phyloP scores from a whole-genome alignment of 1,139 yeast genomes.

The Geotrichum candidum region DNA sequence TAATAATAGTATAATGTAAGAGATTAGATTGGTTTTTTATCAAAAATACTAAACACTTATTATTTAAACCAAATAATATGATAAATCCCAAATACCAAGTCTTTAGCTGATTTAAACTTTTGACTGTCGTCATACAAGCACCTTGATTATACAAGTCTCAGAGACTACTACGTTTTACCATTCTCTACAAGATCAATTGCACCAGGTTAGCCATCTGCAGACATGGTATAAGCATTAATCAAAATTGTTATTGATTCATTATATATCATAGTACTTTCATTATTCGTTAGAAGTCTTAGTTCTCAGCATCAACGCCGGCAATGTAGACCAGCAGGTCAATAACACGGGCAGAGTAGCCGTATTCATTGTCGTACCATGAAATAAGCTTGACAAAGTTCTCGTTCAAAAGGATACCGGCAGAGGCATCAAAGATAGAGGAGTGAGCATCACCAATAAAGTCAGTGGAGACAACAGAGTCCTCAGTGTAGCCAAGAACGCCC shows the following conservation, averaged over 20 bases:
- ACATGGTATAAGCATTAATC: not conserved
- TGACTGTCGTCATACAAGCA: too few species aligned
- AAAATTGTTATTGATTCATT: not conserved
- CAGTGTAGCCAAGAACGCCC: conserved; percentile 79
- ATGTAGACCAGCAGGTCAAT: conserved; percentile 76
- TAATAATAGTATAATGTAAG: too few species aligned
- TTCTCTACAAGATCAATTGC: too few species aligned
- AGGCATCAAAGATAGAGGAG: conserved; percentile 79
- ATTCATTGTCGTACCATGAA: conserved; percentile 89
- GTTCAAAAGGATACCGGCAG: conserved; percentile 79
- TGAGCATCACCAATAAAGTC: conserved; percentile 73
- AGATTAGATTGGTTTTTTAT: too few species aligned
- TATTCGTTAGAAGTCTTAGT: conserved; percentile 5
- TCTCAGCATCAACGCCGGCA: conserved; percentile 40
- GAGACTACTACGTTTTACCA: too few species aligned
- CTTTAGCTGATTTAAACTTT: too few species aligned
- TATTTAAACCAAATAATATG: too few species aligned
- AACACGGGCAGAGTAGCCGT: conserved; percentile 88
- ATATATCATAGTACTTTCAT: not conserved
- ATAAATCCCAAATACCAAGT: too few species aligned
- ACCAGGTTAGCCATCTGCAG: too few species aligned
- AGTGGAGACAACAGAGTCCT: conserved; percentile 79
- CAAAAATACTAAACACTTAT: too few species aligned
- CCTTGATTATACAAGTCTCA: too few species aligned
- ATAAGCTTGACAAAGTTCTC: conserved; percentile 80